phyloP scores from a whole-genome alignment of 2,329 filamentous ascomycete genomes.

The Fusarium concolor region DNA sequence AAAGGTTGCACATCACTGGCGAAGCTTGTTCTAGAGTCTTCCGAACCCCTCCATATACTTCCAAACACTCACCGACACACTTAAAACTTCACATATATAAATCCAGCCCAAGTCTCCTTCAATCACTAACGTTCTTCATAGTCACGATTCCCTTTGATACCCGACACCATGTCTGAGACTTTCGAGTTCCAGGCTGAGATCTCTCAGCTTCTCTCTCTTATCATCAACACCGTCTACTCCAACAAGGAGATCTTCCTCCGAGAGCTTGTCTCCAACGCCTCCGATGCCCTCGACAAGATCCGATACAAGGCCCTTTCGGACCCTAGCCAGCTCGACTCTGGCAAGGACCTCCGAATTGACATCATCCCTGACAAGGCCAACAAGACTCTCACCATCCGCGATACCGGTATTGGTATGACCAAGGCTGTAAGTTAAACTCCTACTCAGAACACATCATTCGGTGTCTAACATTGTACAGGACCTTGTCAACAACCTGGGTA shows the following conservation, averaged over 20 bases:
- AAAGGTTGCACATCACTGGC: background rate
- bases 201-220: slow-evolving; percentile 98
- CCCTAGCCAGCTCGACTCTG: slow-evolving; percentile 94
- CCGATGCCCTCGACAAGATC: slow-evolving; percentile 99
- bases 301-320: slow-evolving; percentile 98
- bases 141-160: slow-evolving; percentile 54
- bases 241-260: slow-evolving; percentile 99
- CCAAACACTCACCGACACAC: slow-evolving; percentile 16
- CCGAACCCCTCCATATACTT: slow-evolving; percentile 36
- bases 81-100: slow-evolving; percentile 3
- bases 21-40: slow-evolving; percentile 32
- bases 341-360: slow-evolving; percentile 98
- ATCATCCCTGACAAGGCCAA: slow-evolving; percentile 97
- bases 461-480: slow-evolving; percentile 65
- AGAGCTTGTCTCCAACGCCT: slow-evolving; percentile 98
- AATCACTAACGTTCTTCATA: slow-evolving; percentile 36
- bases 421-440: slow-evolving; percentile 82
- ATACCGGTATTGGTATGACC: slow-evolving; percentile 99
- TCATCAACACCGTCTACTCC: slow-evolving; percentile 99
- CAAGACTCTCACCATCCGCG: slow-evolving; percentile 97
- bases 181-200: slow-evolving; percentile 99
- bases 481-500: slow-evolving; percentile 99
- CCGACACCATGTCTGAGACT: slow-evolving; percentile 87
- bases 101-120: background rate
- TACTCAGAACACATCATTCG: background rate